Conservation (phyloP, 1,139 yeast genomes). For the Ogataea hybrid region DNA sequence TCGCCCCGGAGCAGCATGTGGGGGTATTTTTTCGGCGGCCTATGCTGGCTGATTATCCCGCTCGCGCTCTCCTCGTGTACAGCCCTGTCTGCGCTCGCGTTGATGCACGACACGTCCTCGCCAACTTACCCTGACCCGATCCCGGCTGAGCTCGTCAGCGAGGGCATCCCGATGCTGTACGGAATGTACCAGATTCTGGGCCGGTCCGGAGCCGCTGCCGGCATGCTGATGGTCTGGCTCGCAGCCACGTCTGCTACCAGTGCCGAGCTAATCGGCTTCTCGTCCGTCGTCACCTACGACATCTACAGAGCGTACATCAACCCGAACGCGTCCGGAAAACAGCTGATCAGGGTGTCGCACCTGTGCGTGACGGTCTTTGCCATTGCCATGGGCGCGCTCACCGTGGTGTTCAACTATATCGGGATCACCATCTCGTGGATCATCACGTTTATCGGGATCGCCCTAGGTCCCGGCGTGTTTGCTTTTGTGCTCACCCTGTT, state of each 20-base stretch:
- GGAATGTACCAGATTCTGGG: conserved; percentile 37
- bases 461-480: conserved; percentile 38
- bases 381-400: conserved; percentile 34
- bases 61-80: conserved; percentile 39
- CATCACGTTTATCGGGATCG: conserved; percentile 36
- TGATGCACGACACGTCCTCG: conserved; percentile 33
- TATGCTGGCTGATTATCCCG: conserved; percentile 42
- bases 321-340: conserved; percentile 37
- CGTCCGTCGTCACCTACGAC: conserved; percentile 39
- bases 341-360: conserved; percentile 36
- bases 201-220: conserved; percentile 38
- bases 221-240: conserved; percentile 38
- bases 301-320: conserved; percentile 37
- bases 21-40: conserved; percentile 41
- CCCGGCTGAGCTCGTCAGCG: conserved; percentile 23
- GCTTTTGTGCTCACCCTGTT: conserved; percentile 39
- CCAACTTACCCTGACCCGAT: conserved; percentile 34
- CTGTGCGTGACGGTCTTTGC: conserved; percentile 33
- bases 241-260: conserved; percentile 43
- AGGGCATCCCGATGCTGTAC: conserved; percentile 32
- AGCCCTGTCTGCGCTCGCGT: conserved; percentile 38
- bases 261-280: conserved; percentile 40
- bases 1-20: conserved; percentile 35
- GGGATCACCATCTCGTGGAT: conserved; percentile 36
- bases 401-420: conserved; percentile 36